Percentiles rank a stretch among this genome's conserved stretches.
Conservation (phyloP, 2,329 filamentous ascomycete genomes). For the Catunica adiposa region DNA sequence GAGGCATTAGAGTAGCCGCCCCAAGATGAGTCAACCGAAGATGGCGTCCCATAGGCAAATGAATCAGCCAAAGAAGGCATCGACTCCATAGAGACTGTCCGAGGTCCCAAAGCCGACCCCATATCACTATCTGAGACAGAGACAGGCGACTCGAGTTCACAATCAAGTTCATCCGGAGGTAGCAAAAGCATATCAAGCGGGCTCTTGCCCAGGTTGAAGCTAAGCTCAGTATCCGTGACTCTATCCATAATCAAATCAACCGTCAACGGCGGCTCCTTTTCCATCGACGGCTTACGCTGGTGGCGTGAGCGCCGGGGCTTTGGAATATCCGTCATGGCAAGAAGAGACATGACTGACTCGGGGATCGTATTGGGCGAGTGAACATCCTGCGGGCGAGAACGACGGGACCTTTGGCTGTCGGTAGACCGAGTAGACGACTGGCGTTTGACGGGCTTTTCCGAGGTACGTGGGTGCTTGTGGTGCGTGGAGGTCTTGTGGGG, state of each 20-base stretch:
- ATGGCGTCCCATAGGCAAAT: slow-evolving; percentile 31
- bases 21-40: slow-evolving; percentile 33
- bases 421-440: slow-evolving; percentile 22
- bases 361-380: slow-evolving; percentile 39
- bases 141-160: slow-evolving; percentile 29
- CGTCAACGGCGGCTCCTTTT: slow-evolving; percentile 3
- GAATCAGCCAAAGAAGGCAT: slow-evolving; percentile 44
- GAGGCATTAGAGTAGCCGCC: slow-evolving; percentile 21
- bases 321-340: slow-evolving; percentile 47
- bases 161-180: slow-evolving; percentile 40
- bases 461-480: background rate
- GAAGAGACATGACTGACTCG: slow-evolving; percentile 41
- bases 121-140: slow-evolving; percentile 28
- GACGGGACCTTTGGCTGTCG: slow-evolving; percentile 16
- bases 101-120: slow-evolving; percentile 34
- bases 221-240: slow-evolving; percentile 26
- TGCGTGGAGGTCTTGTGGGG: slow-evolving; percentile 23
- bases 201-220: slow-evolving; percentile 34
- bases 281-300: slow-evolving; percentile 26
- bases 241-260: slow-evolving; percentile 10
- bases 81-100: slow-evolving; percentile 43
- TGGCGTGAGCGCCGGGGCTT: slow-evolving; percentile 21
- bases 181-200: slow-evolving; percentile 44
- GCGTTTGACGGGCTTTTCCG: slow-evolving; percentile 5
- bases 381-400: slow-evolving; percentile 23